Base-by-base conservation (phyloP, 805 yeast species). In the Lipomyces kockii region DNA sequence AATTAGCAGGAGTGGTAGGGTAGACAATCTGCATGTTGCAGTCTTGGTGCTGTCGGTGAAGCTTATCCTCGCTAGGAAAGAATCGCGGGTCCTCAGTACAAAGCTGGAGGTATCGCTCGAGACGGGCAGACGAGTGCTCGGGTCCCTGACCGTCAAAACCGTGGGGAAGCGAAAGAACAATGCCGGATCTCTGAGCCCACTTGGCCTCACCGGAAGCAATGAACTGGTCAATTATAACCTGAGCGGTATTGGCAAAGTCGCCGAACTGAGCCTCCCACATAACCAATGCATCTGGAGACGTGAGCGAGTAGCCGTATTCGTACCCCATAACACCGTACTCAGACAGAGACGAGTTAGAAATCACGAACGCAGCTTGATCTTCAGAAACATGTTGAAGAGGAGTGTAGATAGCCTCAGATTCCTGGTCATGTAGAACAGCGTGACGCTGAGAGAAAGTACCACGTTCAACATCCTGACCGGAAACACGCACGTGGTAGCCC, bases 141-240 rank as follows among this genome's bases (percentile, higher is more conserved):
- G 99, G 98, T 77, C 99, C 99, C 84, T 95, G 99, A 74, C 99
- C 99, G 80, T 95, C 99, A 80, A 93, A 95, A 83, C 99, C 99
- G 80, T 95, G 99, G 66, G 99, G 99, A 81, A 95, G 85, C 2
- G 98, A 91, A 74, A 95, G 82, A 51, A 95, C 97, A 68, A 95
- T 79, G 79, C 99, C 99, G 14, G 97, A 91, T 83, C 99, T 90
- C 85, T 95, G 99, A 80, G 91, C 90, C 99, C 99, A 95, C 83
- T 95, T 95, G 74, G 93, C 87, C 83, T 95, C 99, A 80, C 97
- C 99, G 78, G 93, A 91, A 57, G 98, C 90, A 78, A 95, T 86
- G 80, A 95, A 95, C 84, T 95, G 99, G 81, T 95, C 99, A 75
- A 91, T 85, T 75, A 95, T 90, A 72, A 95, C 98, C 84, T 95